Evolutionary conservation across 2,329 filamentous ascomycete species (phyloP), one percentile per base, ranked within the genome.

Genomic region (Colletotrichum gloeosporioides): DNA sequence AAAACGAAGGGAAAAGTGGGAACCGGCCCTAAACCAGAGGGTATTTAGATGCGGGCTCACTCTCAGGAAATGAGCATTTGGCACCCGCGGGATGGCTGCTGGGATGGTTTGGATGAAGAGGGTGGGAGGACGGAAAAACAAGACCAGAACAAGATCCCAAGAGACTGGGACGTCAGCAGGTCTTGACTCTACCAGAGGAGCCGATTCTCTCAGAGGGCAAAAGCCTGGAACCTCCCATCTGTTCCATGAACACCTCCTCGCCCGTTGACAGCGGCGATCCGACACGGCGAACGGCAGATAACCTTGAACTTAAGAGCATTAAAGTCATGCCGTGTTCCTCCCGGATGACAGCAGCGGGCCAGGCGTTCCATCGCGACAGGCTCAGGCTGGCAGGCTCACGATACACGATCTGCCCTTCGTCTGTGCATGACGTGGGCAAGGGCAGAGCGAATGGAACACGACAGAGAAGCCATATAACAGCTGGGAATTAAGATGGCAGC

Each of bases 61-160:
- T 49, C 16, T 53, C 59, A 69, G 70, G 70, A 76, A 74, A 76
- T 76, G 74, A 76, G 65, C 34, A 49, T 76, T 25, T 22, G 31
- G 57, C 69, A 12, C 49, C 8, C 36, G 39, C 55, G 31, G 18
- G n/a, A 22, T 29, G 61, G 29, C 31, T 39, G 31, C 34, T 25
- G 27, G 63, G 69, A 59, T 69, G 22, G 8, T 31, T 27, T 27
- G 44, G 27, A 29, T 64, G 44, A 34, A 49, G 39, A 34, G 16
- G 39, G 32, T 34, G 59, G 36, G 44, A 70, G 36, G 66, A 61
- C 34, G 59, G 15, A 18, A 65, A 65, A 71, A 65, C 9, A 69
- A 8, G 34, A 55, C 32, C 27, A 29, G 15, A 55, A 6, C 22
- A 49, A 32, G n/a, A 73, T 53, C 3, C 25, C 59, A 65, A 65